Conservation (phyloP, 2,329 filamentous ascomycete genomes). For the Aspergillus proliferans region DNA sequence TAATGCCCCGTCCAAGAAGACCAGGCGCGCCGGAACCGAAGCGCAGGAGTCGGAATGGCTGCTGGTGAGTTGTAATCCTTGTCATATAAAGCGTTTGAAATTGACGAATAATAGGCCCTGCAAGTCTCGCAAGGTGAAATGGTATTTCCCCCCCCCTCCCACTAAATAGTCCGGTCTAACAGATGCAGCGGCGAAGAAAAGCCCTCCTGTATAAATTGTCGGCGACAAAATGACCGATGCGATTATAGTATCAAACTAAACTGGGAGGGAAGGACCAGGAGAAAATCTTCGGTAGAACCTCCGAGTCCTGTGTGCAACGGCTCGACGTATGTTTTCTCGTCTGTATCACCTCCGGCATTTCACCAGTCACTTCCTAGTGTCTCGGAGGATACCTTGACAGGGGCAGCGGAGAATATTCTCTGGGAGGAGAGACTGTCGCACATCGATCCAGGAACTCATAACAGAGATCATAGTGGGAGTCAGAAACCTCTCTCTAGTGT, state of each 20-base stretch:
- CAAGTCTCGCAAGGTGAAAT: conserved; percentile 74
- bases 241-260: conserved; percentile 77
- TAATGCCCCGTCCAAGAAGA: conserved; percentile 61
- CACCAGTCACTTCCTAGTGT: background rate
- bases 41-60: conserved; percentile 61
- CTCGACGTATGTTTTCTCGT: conserved; percentile 11
- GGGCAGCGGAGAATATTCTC: conserved; percentile 3
- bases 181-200: conserved; percentile 62
- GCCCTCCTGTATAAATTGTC: conserved; percentile 66
- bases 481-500: background rate
- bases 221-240: conserved; percentile 64
- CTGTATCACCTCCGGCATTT: conserved; percentile 5
- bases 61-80: conserved; percentile 49
- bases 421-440: background rate
- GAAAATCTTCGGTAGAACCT: conserved; percentile 42
- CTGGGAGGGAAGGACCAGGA: conserved; percentile 67
- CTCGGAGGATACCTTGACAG: conserved; percentile 2
- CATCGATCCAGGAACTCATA: background rate
- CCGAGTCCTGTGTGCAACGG: conserved; percentile 21
- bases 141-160: conserved; percentile 36
- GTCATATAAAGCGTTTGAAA: background rate
- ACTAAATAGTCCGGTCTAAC: conserved; percentile 8
- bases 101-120: conserved; percentile 55
- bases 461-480: background rate
- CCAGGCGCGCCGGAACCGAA: conserved; percentile 59